Evolutionary conservation across 75 land plant species (phyloP).

Genomic region (Chamaecyparis obtusa): DNA sequence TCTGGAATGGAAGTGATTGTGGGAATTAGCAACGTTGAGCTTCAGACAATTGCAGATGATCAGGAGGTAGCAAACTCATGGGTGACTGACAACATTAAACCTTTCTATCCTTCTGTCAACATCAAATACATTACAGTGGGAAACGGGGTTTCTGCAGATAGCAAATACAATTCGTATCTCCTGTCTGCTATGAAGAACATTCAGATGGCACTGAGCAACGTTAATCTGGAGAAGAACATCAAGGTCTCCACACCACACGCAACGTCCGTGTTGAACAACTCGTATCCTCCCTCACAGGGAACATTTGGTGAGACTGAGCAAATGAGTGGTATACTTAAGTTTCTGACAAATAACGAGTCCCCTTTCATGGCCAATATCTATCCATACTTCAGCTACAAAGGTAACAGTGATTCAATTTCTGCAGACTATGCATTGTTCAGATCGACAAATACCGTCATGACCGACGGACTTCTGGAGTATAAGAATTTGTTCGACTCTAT

Average conservation of each 20-base stretch:
- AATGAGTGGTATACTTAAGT: too few species aligned
- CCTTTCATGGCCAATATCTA: too few species aligned
- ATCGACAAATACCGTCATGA: too few species aligned
- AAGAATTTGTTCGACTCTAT: too few species aligned
- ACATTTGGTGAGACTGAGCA: too few species aligned
- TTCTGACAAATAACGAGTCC: too few species aligned
- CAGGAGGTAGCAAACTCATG: constrained; percentile 26
- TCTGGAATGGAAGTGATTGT: constrained; percentile 13
- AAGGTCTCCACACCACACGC: constrained; percentile 40
- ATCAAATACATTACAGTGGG: constrained; percentile 25
- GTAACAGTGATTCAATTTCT: too few species aligned
- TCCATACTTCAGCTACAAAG: too few species aligned
- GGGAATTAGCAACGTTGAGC: neutral
- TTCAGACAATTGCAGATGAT: constrained; percentile 10
- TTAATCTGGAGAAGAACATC: constrained; percentile 26
- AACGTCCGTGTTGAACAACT: too few species aligned
- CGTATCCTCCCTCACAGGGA: too few species aligned
- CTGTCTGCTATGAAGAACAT: constrained; percentile 34
- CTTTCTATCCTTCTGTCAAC: constrained; percentile 21
- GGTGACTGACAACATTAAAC: constrained; percentile 26
- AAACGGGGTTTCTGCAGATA: constrained; percentile 22
- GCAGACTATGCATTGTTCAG: too few species aligned
- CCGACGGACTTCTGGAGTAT: too few species aligned
- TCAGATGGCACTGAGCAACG: constrained; percentile 19
- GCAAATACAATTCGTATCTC: neutral